These are phyloP conservation scores for Trichoderma erinaceum DNA, from an alignment of 495 filamentous ascomycete species.

Conservation along the genomic window DNA sequence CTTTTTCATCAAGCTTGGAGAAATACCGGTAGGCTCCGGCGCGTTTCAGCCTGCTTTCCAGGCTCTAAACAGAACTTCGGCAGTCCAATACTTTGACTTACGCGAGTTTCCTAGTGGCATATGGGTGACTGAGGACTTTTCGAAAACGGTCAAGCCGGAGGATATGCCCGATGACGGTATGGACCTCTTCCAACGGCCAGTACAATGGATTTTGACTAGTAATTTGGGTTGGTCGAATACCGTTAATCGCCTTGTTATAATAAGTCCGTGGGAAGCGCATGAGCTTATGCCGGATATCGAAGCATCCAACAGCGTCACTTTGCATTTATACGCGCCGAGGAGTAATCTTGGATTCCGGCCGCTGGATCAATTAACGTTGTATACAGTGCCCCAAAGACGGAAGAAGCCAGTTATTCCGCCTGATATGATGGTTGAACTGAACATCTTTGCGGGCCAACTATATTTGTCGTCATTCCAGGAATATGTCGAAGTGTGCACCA, in stretches of 20 bases:
- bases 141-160: constrained; percentile 34
- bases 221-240: constrained; percentile 15
- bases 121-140: constrained; percentile 53
- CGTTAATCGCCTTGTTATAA: constrained; percentile 40
- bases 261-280: constrained; percentile 61
- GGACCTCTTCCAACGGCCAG: constrained; percentile 51
- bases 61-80: constrained; percentile 36
- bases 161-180: constrained; percentile 17
- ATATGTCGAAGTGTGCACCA: constrained; percentile 48
- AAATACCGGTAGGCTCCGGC: no score
- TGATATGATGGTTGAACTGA: constrained; percentile 42
- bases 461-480: constrained; percentile 51
- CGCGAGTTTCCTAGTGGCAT: constrained; percentile 37
- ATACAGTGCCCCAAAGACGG: constrained; percentile 27
- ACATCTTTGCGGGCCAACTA: constrained; percentile 63
- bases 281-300: constrained; percentile 38
- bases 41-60: constrained; percentile 47
- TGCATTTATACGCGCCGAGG: constrained; percentile 57
- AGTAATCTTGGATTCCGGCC: constrained; percentile 35
- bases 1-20: no score
- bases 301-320: constrained; percentile 27
- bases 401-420: constrained; percentile 20
- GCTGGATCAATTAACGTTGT: constrained; percentile 46
- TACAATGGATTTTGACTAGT: constrained; percentile 53
- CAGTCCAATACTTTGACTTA: constrained; percentile 27